Base-by-base conservation (phyloP, 345 rosid genomes). In the Melaleuca quinquenervia region DNA sequence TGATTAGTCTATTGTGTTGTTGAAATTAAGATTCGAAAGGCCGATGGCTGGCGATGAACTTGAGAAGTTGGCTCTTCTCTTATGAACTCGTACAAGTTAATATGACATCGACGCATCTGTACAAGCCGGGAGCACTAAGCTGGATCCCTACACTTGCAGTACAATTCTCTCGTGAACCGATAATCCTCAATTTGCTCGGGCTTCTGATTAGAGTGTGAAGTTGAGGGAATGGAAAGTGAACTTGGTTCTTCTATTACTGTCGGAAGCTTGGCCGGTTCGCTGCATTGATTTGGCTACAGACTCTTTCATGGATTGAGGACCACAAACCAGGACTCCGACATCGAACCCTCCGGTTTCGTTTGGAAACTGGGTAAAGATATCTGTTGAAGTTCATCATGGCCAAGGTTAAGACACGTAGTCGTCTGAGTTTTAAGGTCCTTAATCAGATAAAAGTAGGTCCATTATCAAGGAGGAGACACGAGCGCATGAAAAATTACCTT, bases 311-410 rank as follows among this genome's bases (percentile, higher is more conserved):
- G 90, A 80, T 89, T 92, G 95, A 16, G 97, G 99, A 89, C 98
- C 98, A 64, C 98, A 95, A 52, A 96, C 99, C 84, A 96, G 84
- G 20, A 95, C 96, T 90, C 96, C 97, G 6, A 91, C 82, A 70
- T 92, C 89, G 22, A 91, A 88, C 82, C 88, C 96, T 52, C 90
- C 90, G 29, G 86, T 82, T 87, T 91, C 94, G 85, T 80, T 87
- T 82, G 82, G 82, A 84, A 94, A 93, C 90, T 89, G 89, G 62
- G 86, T 88, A 64, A 95, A 91, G 50, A 93, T 58, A 74, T 96
- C 98, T 96, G 90, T 76, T 70, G 52, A 62, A 83, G 89, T 50
- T 22, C 41, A 80, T 14, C 11, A 26, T 11, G 26, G 54, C 86
- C 3, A 5, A 27, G 56, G 87, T 48, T 52, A 82, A 75, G 82